Conservation (phyloP, 225 moss, liverwort and hornwort species). For the Bryoerythrophyllum caledonicum region DNA sequence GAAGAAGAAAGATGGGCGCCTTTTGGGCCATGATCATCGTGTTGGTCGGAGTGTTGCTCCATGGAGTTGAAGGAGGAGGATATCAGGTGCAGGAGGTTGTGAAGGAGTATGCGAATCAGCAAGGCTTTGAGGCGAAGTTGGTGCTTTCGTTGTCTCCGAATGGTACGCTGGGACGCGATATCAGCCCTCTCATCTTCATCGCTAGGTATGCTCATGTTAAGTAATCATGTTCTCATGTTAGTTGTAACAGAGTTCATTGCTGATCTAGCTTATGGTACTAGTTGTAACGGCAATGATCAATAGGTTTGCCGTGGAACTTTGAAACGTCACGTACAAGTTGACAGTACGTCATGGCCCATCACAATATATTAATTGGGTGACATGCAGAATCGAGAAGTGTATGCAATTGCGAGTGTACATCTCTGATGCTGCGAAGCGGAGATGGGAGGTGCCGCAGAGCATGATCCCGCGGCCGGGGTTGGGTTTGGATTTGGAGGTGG, state of each 20-base stretch:
- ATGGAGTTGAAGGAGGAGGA: background rate
- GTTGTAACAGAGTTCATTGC: too few relatives aligned
- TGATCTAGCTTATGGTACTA: background rate
- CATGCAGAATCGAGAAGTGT: conserved; percentile 44
- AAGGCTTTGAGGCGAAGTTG: conserved; percentile 53
- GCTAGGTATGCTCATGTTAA: conserved; percentile 35
- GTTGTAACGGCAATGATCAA: background rate
- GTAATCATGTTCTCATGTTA: background rate
- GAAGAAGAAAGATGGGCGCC: background rate
- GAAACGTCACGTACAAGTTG: background rate
- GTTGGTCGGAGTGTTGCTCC: background rate
- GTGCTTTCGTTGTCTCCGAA: conserved; percentile 26
- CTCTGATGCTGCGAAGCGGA: conserved; percentile 28
- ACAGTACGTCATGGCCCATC: background rate
- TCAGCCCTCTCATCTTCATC: conserved; percentile 42
- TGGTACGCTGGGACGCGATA: conserved; percentile 31
- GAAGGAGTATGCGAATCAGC: conserved; percentile 41
- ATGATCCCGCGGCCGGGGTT: conserved; percentile 31
- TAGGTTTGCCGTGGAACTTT: background rate
- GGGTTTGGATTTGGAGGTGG: background rate
- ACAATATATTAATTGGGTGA: background rate
- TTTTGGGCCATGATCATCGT: background rate
- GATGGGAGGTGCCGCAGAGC: conserved; percentile 59
- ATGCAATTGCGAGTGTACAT: conserved; percentile 51
- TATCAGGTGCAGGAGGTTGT: conserved; percentile 25